Evolutionary conservation across 2,329 filamentous ascomycete genomes (phyloP), one percentile per base, ranked within the genome.

Genomic region (Paraphaeosphaeria sporulosa): DNA sequence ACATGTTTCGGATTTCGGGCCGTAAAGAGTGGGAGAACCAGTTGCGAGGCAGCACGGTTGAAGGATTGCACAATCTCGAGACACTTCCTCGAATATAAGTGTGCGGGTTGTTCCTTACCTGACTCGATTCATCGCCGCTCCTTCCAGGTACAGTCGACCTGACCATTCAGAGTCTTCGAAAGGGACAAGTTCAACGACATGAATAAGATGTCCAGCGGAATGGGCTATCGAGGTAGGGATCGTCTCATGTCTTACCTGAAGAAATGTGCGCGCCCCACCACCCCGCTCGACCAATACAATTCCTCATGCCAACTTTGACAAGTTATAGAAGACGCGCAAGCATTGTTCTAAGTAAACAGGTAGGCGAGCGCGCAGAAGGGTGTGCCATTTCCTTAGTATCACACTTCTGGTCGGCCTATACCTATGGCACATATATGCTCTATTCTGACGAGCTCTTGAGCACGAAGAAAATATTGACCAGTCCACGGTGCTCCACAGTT

Each of bases 1-100:
- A 50, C 32, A 50, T 50, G 48, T 36, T 38, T 50, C 48, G 38
- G 48, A 32, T 10, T 50, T 34, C 32, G 48, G 30, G 7, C 32
- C 32, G 48, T 13, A 17, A 50, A 17, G 48, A 50, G n/a, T 34
- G 30, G 32, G 30, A 50, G 36, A 23, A n/a, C 30, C 3, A 38
- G 30, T 34, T 38, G 27, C 3, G 8, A 21, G 15, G 19, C 48
- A 21, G 32, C 17, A 50, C 48, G 48, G 48, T 38, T 21, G 32
- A 21, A 34, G 40, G 32, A 36, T 50, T 21, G 32, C 17, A 21
- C 30, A 50, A 50, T n/a, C 12, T 1, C 30, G 17, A 36, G 48
- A 34, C 6, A 23, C 12, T 10, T 36, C 19, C 10, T n/a, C 17
- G n/a, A 34, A 34, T 48, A 34, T 50, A 38, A 10, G n/a, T 38